Evolutionary conservation across 345 rosid genomes (phyloP), one percentile per base, ranked within the genome.

Genomic region (Arabis alpina): DNA sequence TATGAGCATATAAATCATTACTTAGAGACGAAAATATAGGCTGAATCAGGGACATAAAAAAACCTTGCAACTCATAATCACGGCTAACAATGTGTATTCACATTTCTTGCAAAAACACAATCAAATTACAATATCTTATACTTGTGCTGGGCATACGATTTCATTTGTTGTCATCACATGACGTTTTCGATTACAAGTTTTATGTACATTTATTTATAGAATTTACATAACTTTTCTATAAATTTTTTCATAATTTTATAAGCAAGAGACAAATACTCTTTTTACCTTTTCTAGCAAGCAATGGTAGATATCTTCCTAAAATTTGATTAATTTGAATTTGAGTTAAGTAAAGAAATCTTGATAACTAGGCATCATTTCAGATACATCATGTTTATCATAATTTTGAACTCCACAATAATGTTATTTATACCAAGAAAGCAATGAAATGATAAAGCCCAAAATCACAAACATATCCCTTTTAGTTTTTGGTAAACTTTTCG

Each of bases 271-370:
- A 10, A 54, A 9, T 51, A 63, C 4, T 13, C 64, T 71, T 16
- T 76, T 59, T 15, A n/a, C 10, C 39, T 15, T 9, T 50, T 11
- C 66, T 82, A 72, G 81, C 48, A 80, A 91, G 80, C 70, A 42
- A 55, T 73, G 30, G n/a, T n/a, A n/a, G n/a, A 83, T 40, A 87
- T 91, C 56, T 82, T 86, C 5, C 82, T 91, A 60, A 87, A 86
- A 77, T 77, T 74, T 64, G 91, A 85, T 66, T 72, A 62, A 50
- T 72, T 82, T 71, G 78, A 66, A 84, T 80, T 79, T 24, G 90
- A 82, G 98, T 96, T 90, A 61, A 79, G 81, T 70, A n/a, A 64
- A 27, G 41, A 53, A 60, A 6, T 56, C 48, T 60, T 25, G 60
- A n/a, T n/a, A n/a, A n/a, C n/a, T 81, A 40, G 39, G 27, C 54